Base-by-base conservation (phyloP, 1,284 basidiomycete species). In the Heterobasidion annosum region DNA sequence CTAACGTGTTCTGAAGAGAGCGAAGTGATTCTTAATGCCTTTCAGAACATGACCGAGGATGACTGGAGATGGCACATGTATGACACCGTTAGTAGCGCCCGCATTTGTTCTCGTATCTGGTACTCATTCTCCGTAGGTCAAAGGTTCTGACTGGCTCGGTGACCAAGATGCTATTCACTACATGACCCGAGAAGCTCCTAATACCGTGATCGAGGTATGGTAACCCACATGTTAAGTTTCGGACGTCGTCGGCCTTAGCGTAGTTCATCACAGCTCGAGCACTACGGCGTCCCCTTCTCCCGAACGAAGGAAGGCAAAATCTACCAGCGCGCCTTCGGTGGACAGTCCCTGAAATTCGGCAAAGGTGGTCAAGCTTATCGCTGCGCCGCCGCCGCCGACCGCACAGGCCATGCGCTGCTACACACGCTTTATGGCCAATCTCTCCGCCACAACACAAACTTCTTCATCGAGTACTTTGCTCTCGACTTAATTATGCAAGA, bases 41-140 rank as follows among this genome's bases (percentile, higher is more conserved):
- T 47, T 49, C n/a, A 47, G 87, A 99, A 99, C 78, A 96, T 97
- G 92, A 96, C 93, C 12, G 94, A 98, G 73, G 94, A 98, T 68
- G 94, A 98, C 71, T 98, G 95, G 96, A 78, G 97, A 73, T 99
- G 97, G 97, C 96, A 99, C 72, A 98, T 98, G 92, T 95, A 96
- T 72, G 95, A 98, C 74, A 99, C 96, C 55, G 96, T 90, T 67
- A 63, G 83, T 69, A 34, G 10, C 33, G 33, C 18, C 9, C 47
- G 15, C 18, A 49, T 48, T 50, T 40, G 16, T 47, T 25, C 60
- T 25, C 25, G 25, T 3, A 25, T 25, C 25, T 25, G 25, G 25
- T 25, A 4, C 25, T 25, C 25, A 25, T 25, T 5, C 3, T 25
- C 4, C 25, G 25, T 25, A 91, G 88, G 89, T 99, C 61, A 99